Evolutionary conservation across 2,329 filamentous ascomycete genomes (phyloP), one percentile per base, ranked within the genome.

Genomic region (Sporothrix euskadiensis): DNA sequence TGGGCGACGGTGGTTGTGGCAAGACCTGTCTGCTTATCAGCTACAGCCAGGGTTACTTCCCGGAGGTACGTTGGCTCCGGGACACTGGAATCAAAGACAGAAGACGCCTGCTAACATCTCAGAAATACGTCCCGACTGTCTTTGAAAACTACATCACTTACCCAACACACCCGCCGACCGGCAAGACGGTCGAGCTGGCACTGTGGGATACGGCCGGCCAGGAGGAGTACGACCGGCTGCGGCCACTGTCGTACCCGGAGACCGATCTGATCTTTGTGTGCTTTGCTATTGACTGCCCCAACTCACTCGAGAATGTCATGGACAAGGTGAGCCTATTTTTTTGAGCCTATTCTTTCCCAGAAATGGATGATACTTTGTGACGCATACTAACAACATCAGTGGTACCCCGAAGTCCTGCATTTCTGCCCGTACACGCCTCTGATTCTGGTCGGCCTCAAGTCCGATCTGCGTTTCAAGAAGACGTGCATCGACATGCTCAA

Each of bases 91-190:
- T 19, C 1, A 1, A 10, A n/a, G 5, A 44, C 8, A 26, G 26
- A 32, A 8, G 14, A 1, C n/a, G 32, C 8, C 59, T 41, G 71
- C 74, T 73, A 75, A 57, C 30, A 68, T 56, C 69, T 54, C 79
- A 99, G 96, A 98, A 98, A 98, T 99, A 99, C 80, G 96, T 99
- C 56, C 96, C 96, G 4, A 99, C 96, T 1, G 96, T 99, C 71
- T 99, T 99, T 82, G 96, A 99, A 81, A 99, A 99, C 86, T 99
- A 99, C 88, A 98, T 99, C 84, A 98, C 96, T 72, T 95, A 97
- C 82, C 97, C 95, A 73, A 92, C 91, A 74, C 96, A 99, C 84
- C 89, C 90, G 76, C 89, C 90, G 61, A 93, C 92, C 14, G 94
- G 95, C 80, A 98, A 98, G 87, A 94, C 92, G 73, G 94, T 99